phyloP scores from a whole-genome alignment of 1,284 basidiomycete species.

The Ceraceosorus bombacis region DNA sequence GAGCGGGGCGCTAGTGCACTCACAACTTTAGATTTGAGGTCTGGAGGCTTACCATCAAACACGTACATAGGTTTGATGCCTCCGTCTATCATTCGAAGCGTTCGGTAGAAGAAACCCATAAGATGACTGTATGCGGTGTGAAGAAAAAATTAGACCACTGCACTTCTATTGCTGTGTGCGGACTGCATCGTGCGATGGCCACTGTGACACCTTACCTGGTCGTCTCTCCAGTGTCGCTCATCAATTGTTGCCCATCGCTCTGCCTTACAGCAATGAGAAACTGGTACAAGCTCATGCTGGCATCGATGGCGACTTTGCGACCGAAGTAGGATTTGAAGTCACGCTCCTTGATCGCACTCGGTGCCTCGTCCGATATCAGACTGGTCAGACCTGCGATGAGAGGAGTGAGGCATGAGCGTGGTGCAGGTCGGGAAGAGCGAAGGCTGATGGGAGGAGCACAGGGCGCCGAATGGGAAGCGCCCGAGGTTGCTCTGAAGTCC shows the following conservation, averaged over 20 bases:
- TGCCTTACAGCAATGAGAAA: slow-evolving; percentile 97
- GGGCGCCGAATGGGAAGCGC: too few relatives aligned
- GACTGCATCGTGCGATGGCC: neutral
- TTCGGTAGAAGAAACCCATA: slow-evolving; percentile 94
- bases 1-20: neutral
- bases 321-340: slow-evolving; percentile 91
- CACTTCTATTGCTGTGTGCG: neutral
- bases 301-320: slow-evolving; percentile 92
- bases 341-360: slow-evolving; percentile 75
- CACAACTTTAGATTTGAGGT: slow-evolving; percentile 91
- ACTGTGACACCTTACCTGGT: slow-evolving; percentile 5
- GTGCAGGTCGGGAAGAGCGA: too few relatives aligned
- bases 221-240: slow-evolving; percentile 91
- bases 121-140: slow-evolving; percentile 60
- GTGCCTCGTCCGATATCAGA: slow-evolving; percentile 76
- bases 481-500: too few relatives aligned
- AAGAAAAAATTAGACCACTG: neutral
- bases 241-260: slow-evolving; percentile 90
- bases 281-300: slow-evolving; percentile 58
- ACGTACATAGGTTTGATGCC: slow-evolving; percentile 98
- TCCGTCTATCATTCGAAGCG: slow-evolving; percentile 83
- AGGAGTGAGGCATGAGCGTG: too few relatives aligned
- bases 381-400: slow-evolving; percentile 65
- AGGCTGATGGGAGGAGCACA: too few relatives aligned
- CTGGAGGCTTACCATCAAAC: slow-evolving; percentile 96